These are phyloP conservation scores for Calocybe gangraenosa DNA, from an alignment of 768 basidiomycete genomes.

Conservation along the genomic window DNA sequence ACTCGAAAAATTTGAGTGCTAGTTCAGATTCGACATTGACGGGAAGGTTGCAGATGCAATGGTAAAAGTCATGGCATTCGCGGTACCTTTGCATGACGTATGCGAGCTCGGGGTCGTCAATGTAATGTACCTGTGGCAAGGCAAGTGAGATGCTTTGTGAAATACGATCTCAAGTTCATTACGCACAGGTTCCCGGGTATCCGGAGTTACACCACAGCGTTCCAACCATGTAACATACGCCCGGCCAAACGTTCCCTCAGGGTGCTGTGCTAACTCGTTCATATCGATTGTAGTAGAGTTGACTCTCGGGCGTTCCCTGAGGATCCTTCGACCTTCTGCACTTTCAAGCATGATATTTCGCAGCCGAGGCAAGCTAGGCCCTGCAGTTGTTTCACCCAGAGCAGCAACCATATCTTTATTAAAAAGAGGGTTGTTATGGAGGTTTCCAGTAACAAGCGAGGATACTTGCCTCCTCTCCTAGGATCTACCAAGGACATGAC, in stretches of 20 bases:
- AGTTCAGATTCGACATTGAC: constrained; percentile 90
- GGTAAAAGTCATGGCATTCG: constrained; percentile 97
- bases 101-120: constrained; percentile 91
- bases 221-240: constrained; percentile 91
- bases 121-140: constrained; percentile 76
- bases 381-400: constrained; percentile 89
- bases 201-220: constrained; percentile 84
- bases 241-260: constrained; percentile 79
- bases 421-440: too few species aligned
- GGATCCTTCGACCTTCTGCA: constrained; percentile 77
- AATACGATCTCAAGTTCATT: neutral
- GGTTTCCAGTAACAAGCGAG: neutral
- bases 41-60: constrained; percentile 84
- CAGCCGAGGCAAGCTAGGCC: constrained; percentile 68
- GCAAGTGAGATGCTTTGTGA: constrained; percentile 6
- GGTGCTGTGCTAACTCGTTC: constrained; percentile 55
- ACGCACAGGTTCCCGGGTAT: constrained; percentile 84
- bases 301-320: constrained; percentile 81
- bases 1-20: constrained; percentile 92
- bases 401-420: constrained; percentile 95
- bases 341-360: constrained; percentile 75
- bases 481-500: constrained; percentile 80
- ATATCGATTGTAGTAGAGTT: constrained; percentile 76
- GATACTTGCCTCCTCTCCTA: constrained; percentile 69
- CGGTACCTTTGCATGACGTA: constrained; percentile 98